Evolutionary conservation across 768 basidiomycete species (phyloP).

Genomic region (Cubamyces lactineus): DNA sequence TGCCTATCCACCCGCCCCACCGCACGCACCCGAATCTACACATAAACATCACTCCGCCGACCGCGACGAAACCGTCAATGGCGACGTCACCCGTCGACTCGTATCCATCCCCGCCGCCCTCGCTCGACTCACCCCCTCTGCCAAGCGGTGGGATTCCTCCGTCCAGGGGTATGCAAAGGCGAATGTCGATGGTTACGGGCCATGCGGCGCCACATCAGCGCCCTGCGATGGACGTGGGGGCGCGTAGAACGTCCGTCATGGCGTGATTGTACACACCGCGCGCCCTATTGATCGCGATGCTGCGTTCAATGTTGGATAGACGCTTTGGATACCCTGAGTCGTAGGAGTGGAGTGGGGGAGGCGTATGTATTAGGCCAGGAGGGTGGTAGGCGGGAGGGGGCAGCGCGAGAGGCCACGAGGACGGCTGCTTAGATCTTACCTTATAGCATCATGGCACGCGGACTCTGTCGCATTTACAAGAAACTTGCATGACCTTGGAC

Average conservation of each 20-base stretch:
- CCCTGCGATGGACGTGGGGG: conserved; percentile 1
- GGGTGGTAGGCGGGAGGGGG: background rate
- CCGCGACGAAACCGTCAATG: conserved; percentile 17
- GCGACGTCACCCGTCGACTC: conserved; percentile 33
- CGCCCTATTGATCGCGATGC: no score
- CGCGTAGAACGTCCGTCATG: conserved; percentile 18
- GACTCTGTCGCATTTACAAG: background rate
- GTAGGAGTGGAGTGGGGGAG: background rate
- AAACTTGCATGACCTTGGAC: background rate
- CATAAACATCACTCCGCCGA: conserved; percentile 34
- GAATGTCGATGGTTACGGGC: conserved; percentile 25
- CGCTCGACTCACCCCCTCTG: conserved; percentile 41
- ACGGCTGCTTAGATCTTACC: conserved; percentile 10
- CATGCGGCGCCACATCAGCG: conserved; percentile 23
- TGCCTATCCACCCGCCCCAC: conserved; percentile 12
- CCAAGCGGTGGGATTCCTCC: no score
- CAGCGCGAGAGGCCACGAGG: background rate
- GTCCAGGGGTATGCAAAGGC: background rate
- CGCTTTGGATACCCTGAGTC: background rate
- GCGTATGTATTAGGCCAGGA: background rate
- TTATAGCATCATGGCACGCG: background rate
- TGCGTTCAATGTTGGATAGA: background rate
- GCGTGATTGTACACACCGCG: background rate
- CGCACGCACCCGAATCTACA: conserved; percentile 31
- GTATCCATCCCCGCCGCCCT: conserved; percentile 46